Evolutionary conservation across 495 filamentous ascomycete genomes (phyloP).

Genomic region (Penicillium alfredii): DNA sequence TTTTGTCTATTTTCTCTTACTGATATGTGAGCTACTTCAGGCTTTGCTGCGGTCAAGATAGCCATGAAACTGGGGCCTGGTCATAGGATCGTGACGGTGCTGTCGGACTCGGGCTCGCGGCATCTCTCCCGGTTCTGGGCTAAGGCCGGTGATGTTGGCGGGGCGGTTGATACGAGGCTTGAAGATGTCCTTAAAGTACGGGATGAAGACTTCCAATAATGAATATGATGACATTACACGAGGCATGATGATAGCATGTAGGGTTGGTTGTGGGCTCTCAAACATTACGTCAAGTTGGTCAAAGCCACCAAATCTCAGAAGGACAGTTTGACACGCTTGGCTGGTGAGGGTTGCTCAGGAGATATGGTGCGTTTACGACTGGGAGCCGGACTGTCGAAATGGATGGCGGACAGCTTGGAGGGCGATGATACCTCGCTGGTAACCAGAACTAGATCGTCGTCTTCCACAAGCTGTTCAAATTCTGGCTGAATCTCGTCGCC

Average conservation of each 20-base stretch:
- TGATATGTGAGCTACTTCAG: conserved; percentile 30
- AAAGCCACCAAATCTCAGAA: too few species aligned
- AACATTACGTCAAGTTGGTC: too few species aligned
- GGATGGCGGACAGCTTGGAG: conserved; percentile 13
- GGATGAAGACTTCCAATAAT: conserved; percentile 30
- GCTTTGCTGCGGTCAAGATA: conserved; percentile 76
- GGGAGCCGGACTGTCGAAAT: conserved; percentile 8
- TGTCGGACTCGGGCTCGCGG: conserved; percentile 86
- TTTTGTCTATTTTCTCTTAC: conserved; percentile 4
- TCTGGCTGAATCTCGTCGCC: not conserved
- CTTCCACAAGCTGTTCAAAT: conserved; percentile 7
- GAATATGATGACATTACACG: not conserved
- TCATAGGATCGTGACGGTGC: conserved; percentile 78
- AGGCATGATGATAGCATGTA: not conserved
- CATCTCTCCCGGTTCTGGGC: conserved; percentile 96
- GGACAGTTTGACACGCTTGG: conserved; percentile 2
- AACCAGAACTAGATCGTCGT: not conserved
- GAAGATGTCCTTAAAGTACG: conserved; percentile 46
- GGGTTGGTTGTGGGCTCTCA: too few species aligned
- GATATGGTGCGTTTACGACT: conserved; percentile 4
- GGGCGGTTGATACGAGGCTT: conserved; percentile 44
- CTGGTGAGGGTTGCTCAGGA: conserved; percentile 6
- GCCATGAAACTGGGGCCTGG: conserved; percentile 71
- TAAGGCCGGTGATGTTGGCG: conserved; percentile 64
- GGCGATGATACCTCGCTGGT: conserved; percentile 7